Base-by-base conservation (phyloP, 2,329 filamentous ascomycete species). In the Aspergillus intermedius region DNA sequence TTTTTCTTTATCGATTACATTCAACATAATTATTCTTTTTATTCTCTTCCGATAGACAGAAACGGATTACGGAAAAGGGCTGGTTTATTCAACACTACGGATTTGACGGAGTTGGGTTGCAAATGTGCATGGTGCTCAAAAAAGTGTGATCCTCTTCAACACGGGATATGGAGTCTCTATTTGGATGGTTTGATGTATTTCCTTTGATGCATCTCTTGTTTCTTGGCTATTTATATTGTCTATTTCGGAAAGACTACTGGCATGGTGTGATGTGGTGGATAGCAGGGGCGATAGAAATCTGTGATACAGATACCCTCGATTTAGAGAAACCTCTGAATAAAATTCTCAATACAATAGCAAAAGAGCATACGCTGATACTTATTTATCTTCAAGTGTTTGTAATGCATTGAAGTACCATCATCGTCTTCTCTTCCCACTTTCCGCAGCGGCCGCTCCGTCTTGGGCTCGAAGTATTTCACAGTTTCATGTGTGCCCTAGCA, bases 101-200 rank as follows among this genome's bases (percentile, higher is more conserved):
- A 54, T 53, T 46, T 50, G 47, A 48, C 53, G 60, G 58, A 59
- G 58, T 61, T 61, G 46, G 55, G 52, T 49, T 53, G 39, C 51
- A 50, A 39, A 45, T 46, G 15, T 42, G 39, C 39, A 25, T 17
- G 17, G 46, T 19, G 22, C 19, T 15, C 15, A 39, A 44, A 50
- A 50, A 55, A 54, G 54, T 51, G 49, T 48, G 48, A 56, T 54
- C 54, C 55, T 55, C 48, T 64, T 62, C 60, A 62, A 63, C 60
- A 59, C 40, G 58, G 60, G 57, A 59, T 59, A 54, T 25, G 52
- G 56, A 59, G 55, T 59, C 49, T 55, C 46, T 17, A 17, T 21
- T 45, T 37, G 30, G 32, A 17, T 51, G 22, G 42, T 45, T 45
- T 10, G 40, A 37, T 54, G 43, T 45, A 52, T 40, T 51, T 47